phyloP scores from a whole-genome alignment of 176 grass and related monocot genomes.

The Eragrostis curvula region DNA sequence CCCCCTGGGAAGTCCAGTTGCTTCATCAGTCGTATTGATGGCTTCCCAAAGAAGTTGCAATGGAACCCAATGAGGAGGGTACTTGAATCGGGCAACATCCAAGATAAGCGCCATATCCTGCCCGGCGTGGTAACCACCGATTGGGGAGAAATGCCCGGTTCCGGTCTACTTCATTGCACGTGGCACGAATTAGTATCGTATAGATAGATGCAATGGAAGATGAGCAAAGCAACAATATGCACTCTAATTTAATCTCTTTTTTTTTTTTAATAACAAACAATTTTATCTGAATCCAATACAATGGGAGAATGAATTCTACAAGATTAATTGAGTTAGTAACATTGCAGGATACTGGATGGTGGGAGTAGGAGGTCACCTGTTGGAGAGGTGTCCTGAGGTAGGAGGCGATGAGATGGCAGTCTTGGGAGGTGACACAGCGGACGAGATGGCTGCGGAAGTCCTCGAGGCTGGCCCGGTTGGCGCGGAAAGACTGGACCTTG shows the following conservation, averaged over 20 bases:
- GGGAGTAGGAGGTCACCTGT: slow-evolving; percentile 30
- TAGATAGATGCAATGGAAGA: neutral
- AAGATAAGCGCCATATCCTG: slow-evolving; percentile 89
- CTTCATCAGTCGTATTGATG: slow-evolving; percentile 83
- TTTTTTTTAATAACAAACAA: neutral
- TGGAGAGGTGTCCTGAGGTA: slow-evolving; percentile 56
- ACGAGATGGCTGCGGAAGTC: slow-evolving; percentile 68
- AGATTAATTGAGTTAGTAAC: neutral
- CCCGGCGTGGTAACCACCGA: slow-evolving; percentile 81
- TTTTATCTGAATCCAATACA: neutral
- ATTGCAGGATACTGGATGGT: neutral
- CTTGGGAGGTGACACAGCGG: slow-evolving; percentile 64
- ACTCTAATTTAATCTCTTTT: neutral
- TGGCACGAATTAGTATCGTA: neutral
- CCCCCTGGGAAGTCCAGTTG: slow-evolving; percentile 78
- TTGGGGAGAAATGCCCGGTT: slow-evolving; percentile 92
- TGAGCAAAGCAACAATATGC: neutral
- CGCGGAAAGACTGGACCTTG: slow-evolving; percentile 66
- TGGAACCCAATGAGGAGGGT: slow-evolving; percentile 94
- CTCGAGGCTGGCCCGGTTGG: slow-evolving; percentile 55
- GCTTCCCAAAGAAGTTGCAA: slow-evolving; percentile 91
- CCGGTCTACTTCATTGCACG: slow-evolving; percentile 62
- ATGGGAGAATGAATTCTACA: neutral
- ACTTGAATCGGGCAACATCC: slow-evolving; percentile 95
- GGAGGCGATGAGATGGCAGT: slow-evolving; percentile 81